Evolutionary conservation across 495 filamentous ascomycete species (phyloP), one percentile per base, ranked within the genome.

Genomic region (Hypoxylon trugodes): DNA sequence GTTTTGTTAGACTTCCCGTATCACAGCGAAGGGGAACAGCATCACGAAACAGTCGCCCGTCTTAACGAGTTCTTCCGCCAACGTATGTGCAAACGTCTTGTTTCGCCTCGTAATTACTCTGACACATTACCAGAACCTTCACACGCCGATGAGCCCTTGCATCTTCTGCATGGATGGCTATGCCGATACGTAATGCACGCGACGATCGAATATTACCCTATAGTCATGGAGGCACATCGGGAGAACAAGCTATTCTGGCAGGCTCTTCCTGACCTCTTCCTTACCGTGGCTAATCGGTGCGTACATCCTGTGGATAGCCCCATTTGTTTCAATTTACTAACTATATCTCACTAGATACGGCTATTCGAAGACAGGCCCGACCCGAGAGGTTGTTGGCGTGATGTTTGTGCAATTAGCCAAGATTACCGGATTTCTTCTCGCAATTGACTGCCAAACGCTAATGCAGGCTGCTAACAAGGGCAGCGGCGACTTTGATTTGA

Each of bases 131-230:
- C 58, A 81, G 73, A 82, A 49, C 56, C 53, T n/a, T 28, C 56
- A n/a, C 47, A 65, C 59, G 76, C 79, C 40, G 74, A 78, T 3
- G 72, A 74, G 10, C 74, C 75, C 6, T 65, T 80, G 41, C 68
- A 67, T 15, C 62, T 66, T 36, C 26, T 84, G 4, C 64, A 70
- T 5, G 59, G 69, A 1, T 85, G 81, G 81, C 71, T 84, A 9
- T 72, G 78, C 10, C 64, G 50, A 19, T 83, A 75, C 53, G 35
- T 83, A 32, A 30, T 12, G 21, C 77, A 66, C 42, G 67, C 73
- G 16, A 61, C 67, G 19, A 49, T 48, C 7, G 60, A 62, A 6
- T 19, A 64, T 10, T 60, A 65, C 26, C 28, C 48, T 7, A 51
- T 66, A 12, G 60, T 69, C n/a, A 43, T 74, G 28, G 71, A 78